Conservation (phyloP, 2,329 filamentous ascomycete genomes). For the Hymenoscyphus repandus region DNA sequence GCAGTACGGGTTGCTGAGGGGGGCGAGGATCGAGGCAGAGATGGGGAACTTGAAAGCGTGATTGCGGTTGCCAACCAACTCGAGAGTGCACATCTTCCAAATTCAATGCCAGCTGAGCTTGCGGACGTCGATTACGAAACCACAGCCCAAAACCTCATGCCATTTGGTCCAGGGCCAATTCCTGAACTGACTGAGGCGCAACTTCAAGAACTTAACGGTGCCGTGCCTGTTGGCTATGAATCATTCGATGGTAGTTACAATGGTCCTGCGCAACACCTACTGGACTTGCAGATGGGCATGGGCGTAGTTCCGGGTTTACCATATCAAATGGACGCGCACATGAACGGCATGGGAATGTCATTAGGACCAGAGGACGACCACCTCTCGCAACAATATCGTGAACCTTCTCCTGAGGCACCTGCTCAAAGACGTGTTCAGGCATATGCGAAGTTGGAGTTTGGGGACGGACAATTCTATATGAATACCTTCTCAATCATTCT, state of each 20-base stretch:
- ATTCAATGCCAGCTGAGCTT: too few species aligned
- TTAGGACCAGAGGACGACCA: neutral
- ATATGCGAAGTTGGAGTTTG: constrained; percentile 60
- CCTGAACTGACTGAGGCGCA: neutral
- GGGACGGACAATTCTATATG: constrained; percentile 74
- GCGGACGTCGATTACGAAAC: too few species aligned
- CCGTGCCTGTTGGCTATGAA: neutral
- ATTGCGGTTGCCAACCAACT: too few species aligned
- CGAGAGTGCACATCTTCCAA: too few species aligned
- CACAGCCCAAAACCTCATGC: too few species aligned
- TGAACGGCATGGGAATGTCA: neutral
- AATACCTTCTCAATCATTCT: constrained; percentile 68
- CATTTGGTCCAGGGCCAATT: too few species aligned
- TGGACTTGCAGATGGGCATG: constrained; percentile 9
- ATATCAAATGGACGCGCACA: neutral
- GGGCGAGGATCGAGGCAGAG: neutral
- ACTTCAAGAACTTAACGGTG: neutral
- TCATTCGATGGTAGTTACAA: neutral
- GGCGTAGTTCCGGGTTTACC: neutral
- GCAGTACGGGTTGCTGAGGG: neutral
- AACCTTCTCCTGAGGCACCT: constrained; percentile 15
- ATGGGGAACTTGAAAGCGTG: neutral
- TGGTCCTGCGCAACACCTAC: constrained; percentile 1
- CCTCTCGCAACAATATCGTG: constrained; percentile 12
- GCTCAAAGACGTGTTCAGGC: constrained; percentile 33